Evolutionary conservation across 1,284 basidiomycete species (phyloP), one percentile per base, ranked within the genome.

Genomic region (Apiotrichum mycotoxinovorans): DNA sequence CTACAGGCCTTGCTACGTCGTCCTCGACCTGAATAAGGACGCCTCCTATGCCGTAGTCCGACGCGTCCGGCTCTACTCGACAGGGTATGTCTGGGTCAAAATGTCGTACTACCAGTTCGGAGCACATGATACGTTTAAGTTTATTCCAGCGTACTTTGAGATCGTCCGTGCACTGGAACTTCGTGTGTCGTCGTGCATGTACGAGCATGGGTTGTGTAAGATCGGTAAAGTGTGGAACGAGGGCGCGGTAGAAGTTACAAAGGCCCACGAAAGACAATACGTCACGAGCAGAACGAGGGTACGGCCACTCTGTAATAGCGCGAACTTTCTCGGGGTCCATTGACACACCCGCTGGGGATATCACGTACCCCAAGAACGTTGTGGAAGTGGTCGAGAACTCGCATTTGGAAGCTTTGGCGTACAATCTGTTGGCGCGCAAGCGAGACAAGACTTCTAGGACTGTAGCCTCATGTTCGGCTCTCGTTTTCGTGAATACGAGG

Each of bases 381-480:
- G 42, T 30, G 7, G 25, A 2, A 4, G 17, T 26, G 3, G 17
- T 42, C 54, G 70, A 58, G 58, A 79, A 81, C 40, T 72, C 62
- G 62, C 79, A 80, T 60, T 82, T 82, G 27, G 75, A 67, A 0
- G 73, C 52, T 38, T 78, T 78, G 4, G 72, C 56, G 60, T 65
- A 79, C 1, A 82, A 66, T 0, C 66, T 51, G 52, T 75, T 51
- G 5, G 70, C 44, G 0, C 66, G 45, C 0, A 83, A 70, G 2
- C 69, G 50, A 12, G 71, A 43, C 30, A 30, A 30, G 30, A 30
- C 30, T 30, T 30, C 30, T 30, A 30, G 5, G 7, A 30, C 30
- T 7, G 8, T 83, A 66, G 1, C 82, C 78, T 22, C n/a, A 49
- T 77, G 75, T 1, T 71, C 60, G 15, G 81, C 78, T 25, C 72